phyloP scores from a whole-genome alignment of 164 flowering plant species.

The Vitis riparia region DNA sequence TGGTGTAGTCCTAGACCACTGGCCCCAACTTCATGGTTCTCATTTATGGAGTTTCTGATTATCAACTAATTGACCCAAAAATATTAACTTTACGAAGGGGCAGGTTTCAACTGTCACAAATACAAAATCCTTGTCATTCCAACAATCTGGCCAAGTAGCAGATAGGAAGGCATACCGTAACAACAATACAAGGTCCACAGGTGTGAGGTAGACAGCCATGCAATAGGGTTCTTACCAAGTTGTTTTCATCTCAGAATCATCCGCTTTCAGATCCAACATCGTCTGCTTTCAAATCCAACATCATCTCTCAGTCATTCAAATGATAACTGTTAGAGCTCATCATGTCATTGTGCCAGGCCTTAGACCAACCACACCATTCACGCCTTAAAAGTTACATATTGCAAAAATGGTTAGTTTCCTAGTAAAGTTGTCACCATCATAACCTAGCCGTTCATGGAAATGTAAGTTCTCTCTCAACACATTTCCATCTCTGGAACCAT shows the following conservation, averaged over 20 bases:
- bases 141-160: background rate
- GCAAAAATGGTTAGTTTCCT: too few relatives aligned
- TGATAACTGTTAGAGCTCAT: too few relatives aligned
- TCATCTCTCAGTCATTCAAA: background rate
- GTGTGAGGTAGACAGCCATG: background rate
- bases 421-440: too few relatives aligned
- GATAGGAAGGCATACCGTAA: background rate
- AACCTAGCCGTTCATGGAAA: too few relatives aligned
- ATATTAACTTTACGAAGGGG: background rate
- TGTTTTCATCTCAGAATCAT: background rate
- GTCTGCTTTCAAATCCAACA: background rate
- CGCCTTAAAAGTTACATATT: too few relatives aligned
- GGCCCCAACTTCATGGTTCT: background rate
- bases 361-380: too few relatives aligned
- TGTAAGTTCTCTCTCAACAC: too few relatives aligned
- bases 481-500: too few relatives aligned
- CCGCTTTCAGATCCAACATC: background rate
- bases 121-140: background rate
- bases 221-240: background rate
- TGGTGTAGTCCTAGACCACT: background rate
- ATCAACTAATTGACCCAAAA: too few relatives aligned
- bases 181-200: background rate
- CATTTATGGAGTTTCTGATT: too few relatives aligned
- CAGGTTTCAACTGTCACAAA: background rate
- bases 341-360: too few relatives aligned